Evolutionary conservation across 352 stramenopile genomes (phyloP).

Genomic region (Phytophthora vignae): DNA sequence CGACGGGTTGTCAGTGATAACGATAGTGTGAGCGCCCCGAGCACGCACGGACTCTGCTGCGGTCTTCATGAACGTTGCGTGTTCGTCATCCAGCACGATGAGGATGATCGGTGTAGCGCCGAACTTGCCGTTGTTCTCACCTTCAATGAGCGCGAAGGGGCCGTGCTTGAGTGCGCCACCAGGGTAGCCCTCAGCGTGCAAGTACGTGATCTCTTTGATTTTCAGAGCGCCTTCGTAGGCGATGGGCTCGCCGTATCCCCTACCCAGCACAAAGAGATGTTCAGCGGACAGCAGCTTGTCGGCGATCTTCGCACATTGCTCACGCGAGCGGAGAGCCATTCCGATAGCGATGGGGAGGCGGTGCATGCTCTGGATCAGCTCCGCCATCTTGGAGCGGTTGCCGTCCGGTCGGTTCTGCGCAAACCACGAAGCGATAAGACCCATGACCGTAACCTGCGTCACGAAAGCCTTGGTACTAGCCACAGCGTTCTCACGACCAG

Average conservation of each 20-base stretch:
- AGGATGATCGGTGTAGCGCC: slow-evolving; percentile 98
- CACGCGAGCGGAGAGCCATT: slow-evolving; percentile 95
- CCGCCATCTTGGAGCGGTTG: slow-evolving; percentile 86
- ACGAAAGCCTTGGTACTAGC: slow-evolving; percentile 99
- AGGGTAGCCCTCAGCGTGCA: slow-evolving; percentile 98
- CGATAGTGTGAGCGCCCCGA: slow-evolving; percentile 95
- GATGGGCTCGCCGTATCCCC: slow-evolving; percentile 94
- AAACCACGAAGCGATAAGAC: slow-evolving; percentile 92
- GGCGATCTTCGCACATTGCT: slow-evolving; percentile 92
- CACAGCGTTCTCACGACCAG: slow-evolving; percentile 97
- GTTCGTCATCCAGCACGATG: slow-evolving; percentile 97
- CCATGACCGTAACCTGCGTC: slow-evolving; percentile 95
- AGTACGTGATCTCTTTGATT: slow-evolving; percentile 99
- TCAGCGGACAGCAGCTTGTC: slow-evolving; percentile 90
- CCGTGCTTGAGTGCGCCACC: slow-evolving; percentile 98
- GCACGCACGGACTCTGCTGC: slow-evolving; percentile 96
- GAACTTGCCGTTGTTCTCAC: slow-evolving; percentile 92
- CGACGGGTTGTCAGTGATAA: slow-evolving; percentile 97
- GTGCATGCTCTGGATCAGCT: slow-evolving; percentile 96
- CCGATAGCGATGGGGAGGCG: slow-evolving; percentile 97
- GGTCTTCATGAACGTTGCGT: slow-evolving; percentile 96
- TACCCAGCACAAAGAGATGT: slow-evolving; percentile 96
- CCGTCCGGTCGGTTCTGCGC: slow-evolving; percentile 89
- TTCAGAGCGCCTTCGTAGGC: slow-evolving; percentile 98
- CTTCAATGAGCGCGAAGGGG: slow-evolving; percentile 98